Percentiles rank a stretch among this genome's conserved stretches.
phyloP scores from a whole-genome alignment of 495 filamentous ascomycete genomes.

The Delitschia confertaspora region DNA sequence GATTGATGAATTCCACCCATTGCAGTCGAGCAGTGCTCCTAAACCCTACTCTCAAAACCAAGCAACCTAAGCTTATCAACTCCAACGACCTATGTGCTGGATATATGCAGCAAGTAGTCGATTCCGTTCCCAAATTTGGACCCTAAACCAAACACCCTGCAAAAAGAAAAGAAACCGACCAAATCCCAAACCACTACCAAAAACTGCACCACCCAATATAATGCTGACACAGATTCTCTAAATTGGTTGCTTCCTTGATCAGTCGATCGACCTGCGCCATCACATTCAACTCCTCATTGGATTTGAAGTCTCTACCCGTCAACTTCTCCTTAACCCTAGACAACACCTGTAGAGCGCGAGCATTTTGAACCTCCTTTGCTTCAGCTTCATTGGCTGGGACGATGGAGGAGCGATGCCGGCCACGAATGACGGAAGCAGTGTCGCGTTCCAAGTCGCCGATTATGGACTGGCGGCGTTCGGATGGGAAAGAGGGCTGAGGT shows the following conservation, averaged over 20 bases:
- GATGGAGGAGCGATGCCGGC: conserved; percentile 28
- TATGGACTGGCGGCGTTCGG: conserved; percentile 65
- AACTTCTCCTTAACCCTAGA: conserved; percentile 90
- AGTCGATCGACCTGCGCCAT: conserved; percentile 87
- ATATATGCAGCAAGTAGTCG: too few relatives aligned
- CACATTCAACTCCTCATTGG: conserved; percentile 71
- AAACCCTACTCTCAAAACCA: too few relatives aligned
- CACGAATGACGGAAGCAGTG: conserved; percentile 12
- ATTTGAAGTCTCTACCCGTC: conserved; percentile 60
- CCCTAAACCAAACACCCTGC: not conserved
- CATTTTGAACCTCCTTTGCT: conserved; percentile 77
- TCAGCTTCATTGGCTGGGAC: conserved; percentile 35
- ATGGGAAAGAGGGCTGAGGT: conserved; percentile 66
- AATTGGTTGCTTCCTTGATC: conserved; percentile 85
- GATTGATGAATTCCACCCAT: too few relatives aligned
- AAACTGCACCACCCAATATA: conserved; percentile 98
- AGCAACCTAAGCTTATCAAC: too few relatives aligned
- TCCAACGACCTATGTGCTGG: too few relatives aligned
- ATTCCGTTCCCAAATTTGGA: not conserved
- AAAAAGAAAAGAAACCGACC: not conserved
- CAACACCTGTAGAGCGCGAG: conserved; percentile 82
- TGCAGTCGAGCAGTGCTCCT: too few relatives aligned
- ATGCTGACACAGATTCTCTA: conserved; percentile 97
- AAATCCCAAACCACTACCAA: conserved; percentile 49
- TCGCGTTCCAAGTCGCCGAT: conserved; percentile 37